Evolutionary conservation across 2,329 filamentous ascomycete species (phyloP).

Genomic region (Botryosphaeria dothidea): DNA sequence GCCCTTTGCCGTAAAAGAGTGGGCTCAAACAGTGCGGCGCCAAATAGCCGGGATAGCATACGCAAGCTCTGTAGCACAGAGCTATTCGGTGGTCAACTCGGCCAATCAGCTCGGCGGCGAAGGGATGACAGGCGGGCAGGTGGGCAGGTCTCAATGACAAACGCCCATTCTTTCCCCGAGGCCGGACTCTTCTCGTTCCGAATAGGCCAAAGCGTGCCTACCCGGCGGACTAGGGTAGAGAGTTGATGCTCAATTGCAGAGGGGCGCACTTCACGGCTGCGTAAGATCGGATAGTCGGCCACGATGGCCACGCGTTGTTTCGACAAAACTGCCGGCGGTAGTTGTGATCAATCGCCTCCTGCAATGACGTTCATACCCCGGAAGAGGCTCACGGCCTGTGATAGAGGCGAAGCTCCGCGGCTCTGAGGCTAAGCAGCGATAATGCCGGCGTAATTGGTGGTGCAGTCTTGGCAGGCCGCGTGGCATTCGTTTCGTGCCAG

Average conservation of each 20-base stretch:
- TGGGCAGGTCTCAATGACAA: not conserved
- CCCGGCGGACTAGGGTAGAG: not conserved
- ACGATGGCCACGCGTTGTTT: not conserved
- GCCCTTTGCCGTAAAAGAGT: not conserved
- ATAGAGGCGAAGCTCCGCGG: not conserved
- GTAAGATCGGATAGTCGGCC: not conserved
- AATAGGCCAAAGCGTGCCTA: not conserved
- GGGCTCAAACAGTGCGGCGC: not conserved
- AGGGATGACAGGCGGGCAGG: not conserved
- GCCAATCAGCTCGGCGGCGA: not conserved
- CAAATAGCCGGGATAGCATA: not conserved
- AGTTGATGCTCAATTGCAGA: too few relatives aligned
- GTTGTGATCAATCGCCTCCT: not conserved
- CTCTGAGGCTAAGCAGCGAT: conserved; percentile 4
- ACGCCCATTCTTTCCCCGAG: not conserved
- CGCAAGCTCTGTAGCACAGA: conserved; percentile 10
- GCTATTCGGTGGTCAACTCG: not conserved
- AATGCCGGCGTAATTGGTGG: not conserved
- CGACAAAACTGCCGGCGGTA: not conserved
- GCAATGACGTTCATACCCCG: not conserved
- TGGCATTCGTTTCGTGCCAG: not conserved
- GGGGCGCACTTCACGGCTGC: too few relatives aligned
- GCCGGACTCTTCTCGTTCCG: not conserved
- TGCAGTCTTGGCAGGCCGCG: conserved; percentile 2
- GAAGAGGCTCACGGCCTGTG: not conserved